These are phyloP conservation scores for Pilaira anomala DNA, from an alignment of 192 early-diverging fungal genomes.

Conservation along the genomic window DNA sequence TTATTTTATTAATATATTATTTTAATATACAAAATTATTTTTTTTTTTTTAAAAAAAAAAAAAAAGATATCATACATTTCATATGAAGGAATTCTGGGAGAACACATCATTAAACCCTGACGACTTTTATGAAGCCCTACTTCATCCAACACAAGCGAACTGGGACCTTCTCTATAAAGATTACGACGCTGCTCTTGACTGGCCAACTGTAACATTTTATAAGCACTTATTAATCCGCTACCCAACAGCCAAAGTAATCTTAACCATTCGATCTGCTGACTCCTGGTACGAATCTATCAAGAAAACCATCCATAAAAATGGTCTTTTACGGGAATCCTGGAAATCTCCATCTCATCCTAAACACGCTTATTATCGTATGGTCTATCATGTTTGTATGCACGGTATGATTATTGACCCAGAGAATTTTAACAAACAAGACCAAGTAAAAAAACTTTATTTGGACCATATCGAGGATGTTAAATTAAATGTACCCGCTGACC, in stretches of 20 bases:
- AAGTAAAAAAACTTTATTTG: background rate
- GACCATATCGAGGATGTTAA: background rate
- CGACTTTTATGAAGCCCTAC: background rate
- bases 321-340: no score
- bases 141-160: constrained; percentile 10
- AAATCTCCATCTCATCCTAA: no score
- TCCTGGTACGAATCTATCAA: constrained; percentile 20
- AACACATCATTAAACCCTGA: constrained; percentile 5
- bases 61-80: background rate
- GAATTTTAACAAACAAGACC: background rate
- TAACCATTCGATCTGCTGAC: constrained; percentile 16
- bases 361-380: no score
- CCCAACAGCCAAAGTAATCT: constrained; percentile 24
- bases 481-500: background rate
- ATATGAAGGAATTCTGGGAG: constrained; percentile 12
- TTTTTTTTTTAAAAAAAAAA: no score
- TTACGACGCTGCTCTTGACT: constrained; percentile 22
- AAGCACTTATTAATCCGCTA: constrained; percentile 21
- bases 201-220: constrained; percentile 19
- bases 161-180: constrained; percentile 16
- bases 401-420: background rate
- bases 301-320: background rate
- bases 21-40: no score
- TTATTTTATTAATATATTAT: no score
- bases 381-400: background rate